Evolutionary conservation across 345 rosid species (phyloP), one percentile per base, ranked within the genome.

Genomic region (Camelina sativa): DNA sequence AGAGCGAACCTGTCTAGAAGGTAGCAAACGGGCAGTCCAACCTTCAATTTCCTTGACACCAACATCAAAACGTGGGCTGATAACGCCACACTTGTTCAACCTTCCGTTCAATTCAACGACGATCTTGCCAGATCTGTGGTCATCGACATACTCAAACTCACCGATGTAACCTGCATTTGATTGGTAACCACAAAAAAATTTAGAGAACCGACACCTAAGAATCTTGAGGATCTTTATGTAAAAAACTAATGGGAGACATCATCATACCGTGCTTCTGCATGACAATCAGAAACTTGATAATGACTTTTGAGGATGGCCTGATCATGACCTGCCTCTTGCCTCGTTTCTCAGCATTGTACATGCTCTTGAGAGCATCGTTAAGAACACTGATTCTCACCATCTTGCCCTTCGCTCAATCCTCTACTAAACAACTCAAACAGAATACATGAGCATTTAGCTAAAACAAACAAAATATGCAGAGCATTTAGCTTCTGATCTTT

Each of bases 11-110:
- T 84, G 85, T 84, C 85, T 80, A 0, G 87, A 82, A 62, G 87
- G 87, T 40, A 84, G 87, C 34, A 84, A 48, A 67, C 85, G 82
- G 30, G 87, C 85, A 82, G 87, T 84, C 87, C 87, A 84, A 2
- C 85, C 57, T 78, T 84, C 87, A 56, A 84, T 84, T 46, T 84
- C 85, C 72, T 84, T 82, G 30, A 84, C 85, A 35, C 87, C 87
- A 64, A 84, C 73, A 80, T 84, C 85, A 57, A 84, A 84, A 20
- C 87, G 81, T 16, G 87, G 87, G 78, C 85, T 84, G 56, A 84
- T 84, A 44, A 84, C 87, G 1, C 87, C 87, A 75, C 87, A 84
- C 59, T 84, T 84, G 75, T 84, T 84, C 65, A 84, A 34, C 73
- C 87, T 69, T 62, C 85, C 85, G 73, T 84, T 84, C 46, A 84